These are phyloP conservation scores for Microcera coccophila DNA, from an alignment of 2,329 filamentous ascomycete genomes.

Conservation along the genomic window DNA sequence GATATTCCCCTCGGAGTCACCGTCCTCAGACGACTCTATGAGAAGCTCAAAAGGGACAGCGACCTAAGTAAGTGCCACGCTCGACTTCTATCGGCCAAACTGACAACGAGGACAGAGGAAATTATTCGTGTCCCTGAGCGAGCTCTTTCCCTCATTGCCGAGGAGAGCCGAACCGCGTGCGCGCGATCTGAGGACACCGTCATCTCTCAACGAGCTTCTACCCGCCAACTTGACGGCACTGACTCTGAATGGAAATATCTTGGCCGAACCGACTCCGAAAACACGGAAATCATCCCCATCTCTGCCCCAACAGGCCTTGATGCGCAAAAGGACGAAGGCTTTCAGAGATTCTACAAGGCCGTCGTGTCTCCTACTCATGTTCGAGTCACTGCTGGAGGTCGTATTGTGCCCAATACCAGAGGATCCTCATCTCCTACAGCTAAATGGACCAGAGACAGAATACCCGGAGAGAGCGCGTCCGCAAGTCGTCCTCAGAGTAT, in stretches of 20 bases:
- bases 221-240: conserved; percentile 38
- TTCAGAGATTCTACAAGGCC: conserved; percentile 63
- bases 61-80: conserved; percentile 38
- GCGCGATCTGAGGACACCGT: conserved; percentile 5
- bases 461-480: conserved; percentile 18
- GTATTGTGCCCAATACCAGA: conserved; percentile 63
- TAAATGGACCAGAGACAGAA: conserved; percentile 47
- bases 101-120: conserved; percentile 23
- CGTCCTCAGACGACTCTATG: conserved; percentile 27
- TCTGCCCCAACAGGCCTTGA: conserved; percentile 50
- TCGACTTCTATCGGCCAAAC: conserved; percentile 1
- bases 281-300: conserved; percentile 44
- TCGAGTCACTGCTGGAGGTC: conserved; percentile 62
- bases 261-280: conserved; percentile 43
- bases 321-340: conserved; percentile 61
- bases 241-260: conserved; percentile 44
- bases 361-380: conserved; percentile 65
- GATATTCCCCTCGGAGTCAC: conserved; percentile 24
- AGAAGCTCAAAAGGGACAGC: conserved; percentile 36
- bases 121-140: conserved; percentile 30
- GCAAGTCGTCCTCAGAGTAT: conserved; percentile 18
- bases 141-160: conserved; percentile 30
- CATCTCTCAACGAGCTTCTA: conserved; percentile 14
- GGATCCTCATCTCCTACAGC: conserved; percentile 49
- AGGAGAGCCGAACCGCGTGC: conserved; percentile 23